Conservation (phyloP, 2,329 filamentous ascomycete species). For the Torrubiella hemipterigena region DNA sequence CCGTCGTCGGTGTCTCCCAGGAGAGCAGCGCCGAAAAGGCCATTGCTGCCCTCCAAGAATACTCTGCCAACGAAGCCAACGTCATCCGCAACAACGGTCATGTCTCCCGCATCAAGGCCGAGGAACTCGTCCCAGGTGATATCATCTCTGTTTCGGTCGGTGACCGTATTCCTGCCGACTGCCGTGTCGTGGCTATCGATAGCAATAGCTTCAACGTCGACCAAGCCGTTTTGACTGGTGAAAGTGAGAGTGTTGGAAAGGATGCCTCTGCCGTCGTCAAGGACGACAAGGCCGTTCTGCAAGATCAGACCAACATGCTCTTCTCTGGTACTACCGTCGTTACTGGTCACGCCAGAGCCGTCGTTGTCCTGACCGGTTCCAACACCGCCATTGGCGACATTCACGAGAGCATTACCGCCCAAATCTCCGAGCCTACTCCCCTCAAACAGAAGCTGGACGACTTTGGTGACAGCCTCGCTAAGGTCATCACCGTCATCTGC, state of each 20-base stretch:
- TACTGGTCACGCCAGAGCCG: constrained; percentile 79
- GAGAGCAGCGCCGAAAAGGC: constrained; percentile 98
- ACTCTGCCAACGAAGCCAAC: constrained; percentile 96
- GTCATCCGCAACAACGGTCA: constrained; percentile 72
- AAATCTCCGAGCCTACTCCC: constrained; percentile 94
- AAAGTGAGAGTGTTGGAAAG: constrained; percentile 94
- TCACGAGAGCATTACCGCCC: constrained; percentile 94
- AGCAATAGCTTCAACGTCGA: constrained; percentile 97
- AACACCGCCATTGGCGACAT: constrained; percentile 96
- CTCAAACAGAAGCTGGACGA: constrained; percentile 98
- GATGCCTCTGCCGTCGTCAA: constrained; percentile 53
- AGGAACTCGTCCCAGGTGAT: constrained; percentile 91
- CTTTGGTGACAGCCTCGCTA: constrained; percentile 90
- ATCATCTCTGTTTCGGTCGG: constrained; percentile 80
- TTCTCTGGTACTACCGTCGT: constrained; percentile 98
- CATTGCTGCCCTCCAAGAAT: constrained; percentile 95
- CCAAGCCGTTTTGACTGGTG: constrained; percentile 92
- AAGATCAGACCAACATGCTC: constrained; percentile 95
- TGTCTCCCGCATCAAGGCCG: constrained; percentile 78
- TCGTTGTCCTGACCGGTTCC: constrained; percentile 81
- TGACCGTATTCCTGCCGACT: constrained; percentile 90
- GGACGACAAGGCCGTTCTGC: constrained; percentile 81
- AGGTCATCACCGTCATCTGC: constrained; percentile 97
- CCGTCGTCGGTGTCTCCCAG: constrained; percentile 94
- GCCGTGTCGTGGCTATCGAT: constrained; percentile 76